Percentiles rank a stretch among this genome's conserved stretches.
phyloP scores from a whole-genome alignment of 2,329 filamentous ascomycete genomes.

The Gremmenia infestans region DNA sequence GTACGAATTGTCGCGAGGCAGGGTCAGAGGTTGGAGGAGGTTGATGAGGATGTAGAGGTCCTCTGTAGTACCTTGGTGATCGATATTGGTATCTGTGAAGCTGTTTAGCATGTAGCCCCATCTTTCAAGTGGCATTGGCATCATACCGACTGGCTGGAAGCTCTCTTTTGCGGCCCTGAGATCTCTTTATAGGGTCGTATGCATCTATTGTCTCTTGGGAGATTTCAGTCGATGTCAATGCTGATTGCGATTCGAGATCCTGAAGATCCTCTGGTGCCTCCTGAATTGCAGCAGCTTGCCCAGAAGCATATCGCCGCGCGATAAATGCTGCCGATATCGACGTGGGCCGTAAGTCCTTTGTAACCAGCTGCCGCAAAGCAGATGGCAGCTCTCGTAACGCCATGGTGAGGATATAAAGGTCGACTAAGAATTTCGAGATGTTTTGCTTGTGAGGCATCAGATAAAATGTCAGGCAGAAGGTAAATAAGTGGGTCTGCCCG shows the following conservation, averaged over 20 bases:
- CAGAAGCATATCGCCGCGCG: slow-evolving; percentile 27
- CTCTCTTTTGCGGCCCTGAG: slow-evolving; percentile 35
- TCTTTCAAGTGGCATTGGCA: neutral
- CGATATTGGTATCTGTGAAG: slow-evolving; percentile 81
- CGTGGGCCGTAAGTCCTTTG: slow-evolving; percentile 19
- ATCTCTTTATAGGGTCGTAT: slow-evolving; percentile 45
- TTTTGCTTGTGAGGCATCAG: slow-evolving; percentile 9
- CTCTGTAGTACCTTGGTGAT: slow-evolving; percentile 89
- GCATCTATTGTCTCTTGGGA: slow-evolving; percentile 33
- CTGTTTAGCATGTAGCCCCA: slow-evolving; percentile 8
- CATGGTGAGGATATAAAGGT: slow-evolving; percentile 21
- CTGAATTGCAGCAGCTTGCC: slow-evolving; percentile 19
- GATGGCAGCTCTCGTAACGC: slow-evolving; percentile 30
- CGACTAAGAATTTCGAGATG: slow-evolving; percentile 13
- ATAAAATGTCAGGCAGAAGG: slow-evolving; percentile 7
- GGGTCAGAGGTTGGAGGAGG: slow-evolving; percentile 83
- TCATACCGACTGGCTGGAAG: slow-evolving; percentile 38
- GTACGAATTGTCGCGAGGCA: slow-evolving; percentile 78
- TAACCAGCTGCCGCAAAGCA: slow-evolving; percentile 24
- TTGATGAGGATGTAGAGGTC: slow-evolving; percentile 88
- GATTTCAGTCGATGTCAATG: slow-evolving; percentile 33
- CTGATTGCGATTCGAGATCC: slow-evolving; percentile 44
- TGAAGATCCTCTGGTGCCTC: slow-evolving; percentile 28
- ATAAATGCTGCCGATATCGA: slow-evolving; percentile 9
- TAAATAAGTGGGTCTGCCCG: neutral